These are phyloP conservation scores for Colletotrichum agaves DNA, from an alignment of 2,329 filamentous ascomycete species.

Conservation along the genomic window DNA sequence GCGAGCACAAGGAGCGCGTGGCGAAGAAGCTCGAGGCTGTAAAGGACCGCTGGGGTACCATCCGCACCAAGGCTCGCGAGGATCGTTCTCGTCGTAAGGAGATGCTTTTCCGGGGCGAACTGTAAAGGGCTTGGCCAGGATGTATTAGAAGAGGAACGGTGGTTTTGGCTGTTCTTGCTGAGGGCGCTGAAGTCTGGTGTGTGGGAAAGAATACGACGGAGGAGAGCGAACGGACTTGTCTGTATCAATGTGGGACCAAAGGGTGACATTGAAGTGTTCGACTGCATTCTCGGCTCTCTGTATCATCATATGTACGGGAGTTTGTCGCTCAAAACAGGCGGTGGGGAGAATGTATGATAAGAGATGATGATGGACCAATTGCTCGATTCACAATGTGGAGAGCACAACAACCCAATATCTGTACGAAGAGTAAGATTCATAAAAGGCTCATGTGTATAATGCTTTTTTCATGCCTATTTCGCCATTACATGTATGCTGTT, in stretches of 20 bases:
- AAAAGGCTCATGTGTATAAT: constrained; percentile 21
- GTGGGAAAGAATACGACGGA: not conserved
- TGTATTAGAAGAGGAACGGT: not conserved
- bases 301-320: constrained; percentile 17
- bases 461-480: not conserved
- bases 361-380: not conserved
- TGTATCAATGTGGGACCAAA: constrained; percentile 22
- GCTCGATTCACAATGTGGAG: not conserved
- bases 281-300: constrained; percentile 12
- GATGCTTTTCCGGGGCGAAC: constrained; percentile 62
- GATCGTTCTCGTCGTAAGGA: constrained; percentile 64
- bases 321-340: not conserved
- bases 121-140: constrained; percentile 48
- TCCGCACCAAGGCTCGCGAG: constrained; percentile 63
- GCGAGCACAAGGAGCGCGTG: constrained; percentile 59
- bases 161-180: not conserved
- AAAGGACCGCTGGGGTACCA: constrained; percentile 67
- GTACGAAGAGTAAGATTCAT: constrained; percentile 23
- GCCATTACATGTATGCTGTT: not conserved
- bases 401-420: constrained; percentile 18
- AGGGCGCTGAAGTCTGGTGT: not conserved
- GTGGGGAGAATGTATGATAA: constrained; percentile 30
- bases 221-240: not conserved
- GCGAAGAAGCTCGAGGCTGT: constrained; percentile 58
- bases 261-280: not conserved